Base-by-base conservation (phyloP, 768 basidiomycete species). In the Rhizopogon vesiculosus region DNA sequence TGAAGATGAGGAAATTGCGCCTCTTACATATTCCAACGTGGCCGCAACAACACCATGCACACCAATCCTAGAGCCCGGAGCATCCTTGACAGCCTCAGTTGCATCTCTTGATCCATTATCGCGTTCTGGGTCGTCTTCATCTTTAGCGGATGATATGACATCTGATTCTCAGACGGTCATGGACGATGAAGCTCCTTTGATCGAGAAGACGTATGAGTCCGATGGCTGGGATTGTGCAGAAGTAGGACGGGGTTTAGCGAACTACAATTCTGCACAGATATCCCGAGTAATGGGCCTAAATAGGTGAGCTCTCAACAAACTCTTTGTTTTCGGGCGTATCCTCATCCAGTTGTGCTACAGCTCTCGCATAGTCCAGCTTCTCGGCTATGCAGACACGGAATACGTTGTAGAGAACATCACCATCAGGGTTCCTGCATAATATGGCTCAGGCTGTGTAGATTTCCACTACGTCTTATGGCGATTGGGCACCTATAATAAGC, bases 371-470 rank as follows among this genome's bases (percentile, higher is more conserved):
- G 75, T 87, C 8, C 82, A 85, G 56, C 64, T 94, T 6, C 70
- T 99, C 46, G 96, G 94, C 3, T 98, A 99, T 69, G 91, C 90
- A 13, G 97, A 99, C 66, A 90, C 92, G 28, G 97, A 98, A 69
- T 91, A 98, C 73, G 94, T 98, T 46, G 95, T 96, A 6, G 97
- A 98, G 66, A 92, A 94, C 64, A 86, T 97, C 63, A 93, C 91
- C 3, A 88, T 96, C 51, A 79, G 87, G 52, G 67, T 83, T 42
- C 76, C 79, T 10, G 78, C 60, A 61, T 51, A 46, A 53, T 63
- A 77, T 80, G 78, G 79, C n/a, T n/a, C n/a, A n/a, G n/a, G n/a
- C 78, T 74, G 74, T 80, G 77, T 62, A 55, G 56, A 60, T 65
- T 77, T 66, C 78, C 31, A 33, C 9, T 7, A 31, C 31, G 5